A percentile compares a stretch with the other conserved stretches of the same genome.
phyloP scores from a whole-genome alignment of 2,329 filamentous ascomycete genomes.

The Cladosporium sp. region DNA sequence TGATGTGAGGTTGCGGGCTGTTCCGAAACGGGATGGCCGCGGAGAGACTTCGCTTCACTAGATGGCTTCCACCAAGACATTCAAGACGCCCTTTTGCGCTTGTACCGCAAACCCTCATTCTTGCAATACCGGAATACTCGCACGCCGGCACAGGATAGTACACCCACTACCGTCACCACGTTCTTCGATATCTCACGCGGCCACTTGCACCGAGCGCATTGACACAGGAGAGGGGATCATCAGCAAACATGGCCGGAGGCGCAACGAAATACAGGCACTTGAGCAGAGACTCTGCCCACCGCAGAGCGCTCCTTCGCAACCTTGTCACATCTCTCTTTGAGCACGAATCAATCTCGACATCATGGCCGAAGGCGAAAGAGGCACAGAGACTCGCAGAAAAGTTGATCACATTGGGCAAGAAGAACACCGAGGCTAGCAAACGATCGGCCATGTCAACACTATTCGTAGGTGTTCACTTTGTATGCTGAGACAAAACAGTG shows the following conservation, averaged over 20 bases:
- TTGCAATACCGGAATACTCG: no score
- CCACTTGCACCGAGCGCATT: no score
- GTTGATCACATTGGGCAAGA: slow-evolving; percentile 89
- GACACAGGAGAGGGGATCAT: no score
- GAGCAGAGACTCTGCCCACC: slow-evolving; percentile 77
- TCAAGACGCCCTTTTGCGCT: background rate
- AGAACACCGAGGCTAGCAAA: slow-evolving; percentile 77
- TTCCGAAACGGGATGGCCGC: slow-evolving; percentile 9
- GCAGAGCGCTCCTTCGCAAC: slow-evolving; percentile 89
- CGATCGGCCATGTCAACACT: slow-evolving; percentile 68
- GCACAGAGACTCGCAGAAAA: slow-evolving; percentile 90
- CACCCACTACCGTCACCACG: no score
- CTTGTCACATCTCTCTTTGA: slow-evolving; percentile 91
- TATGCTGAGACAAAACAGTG: background rate
- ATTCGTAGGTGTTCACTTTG: slow-evolving; percentile 56
- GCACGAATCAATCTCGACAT: slow-evolving; percentile 90
- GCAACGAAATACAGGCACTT: slow-evolving; percentile 84
- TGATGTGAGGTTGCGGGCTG: slow-evolving; percentile 7
- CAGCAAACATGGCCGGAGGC: slow-evolving; percentile 70
- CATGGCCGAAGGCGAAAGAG: slow-evolving; percentile 96
- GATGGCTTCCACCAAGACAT: background rate
- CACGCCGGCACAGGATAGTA: no score
- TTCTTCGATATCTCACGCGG: no score
- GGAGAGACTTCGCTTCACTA: background rate
- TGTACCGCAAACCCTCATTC: background rate